Conservation (phyloP, 768 basidiomycete species). For the Polyporus arcularius region DNA sequence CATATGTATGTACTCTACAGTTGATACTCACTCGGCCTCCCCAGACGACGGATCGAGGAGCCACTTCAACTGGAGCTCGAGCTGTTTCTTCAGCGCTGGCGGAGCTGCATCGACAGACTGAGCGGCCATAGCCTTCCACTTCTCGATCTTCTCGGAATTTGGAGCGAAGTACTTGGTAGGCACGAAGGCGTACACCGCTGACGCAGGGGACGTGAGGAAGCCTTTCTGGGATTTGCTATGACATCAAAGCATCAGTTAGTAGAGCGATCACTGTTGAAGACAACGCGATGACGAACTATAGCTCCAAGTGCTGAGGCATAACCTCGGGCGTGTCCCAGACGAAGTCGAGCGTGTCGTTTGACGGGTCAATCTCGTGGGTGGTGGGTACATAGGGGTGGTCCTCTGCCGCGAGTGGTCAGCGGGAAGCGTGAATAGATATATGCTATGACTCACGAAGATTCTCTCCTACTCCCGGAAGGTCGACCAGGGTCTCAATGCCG, state of each 20-base stretch:
- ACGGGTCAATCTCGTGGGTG: constrained; percentile 4
- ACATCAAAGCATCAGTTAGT: background rate
- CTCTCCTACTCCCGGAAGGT: constrained; percentile 8
- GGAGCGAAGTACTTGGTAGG: background rate
- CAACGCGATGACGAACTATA: too few species aligned
- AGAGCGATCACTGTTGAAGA: background rate
- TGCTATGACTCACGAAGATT: constrained; percentile 10
- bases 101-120: background rate
- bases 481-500: constrained; percentile 1
- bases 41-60: constrained; percentile 3
- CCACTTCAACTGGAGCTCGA: constrained; percentile 4
- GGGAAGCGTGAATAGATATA: too few species aligned
- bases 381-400: constrained; percentile 2
- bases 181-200: background rate
- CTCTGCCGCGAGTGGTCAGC: background rate
- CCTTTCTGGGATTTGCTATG: constrained; percentile 1
- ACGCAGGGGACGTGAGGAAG: background rate
- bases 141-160: background rate
- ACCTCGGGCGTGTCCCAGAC: background rate
- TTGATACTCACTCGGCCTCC: constrained; percentile 7
- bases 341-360: constrained; percentile 3
- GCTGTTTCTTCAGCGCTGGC: background rate
- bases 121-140: background rate
- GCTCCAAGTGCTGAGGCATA: too few species aligned
- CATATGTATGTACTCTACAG: too few species aligned